Conservation (phyloP, 371 early-diverging fungal genomes). For the Saksenaea oblongispora region DNA sequence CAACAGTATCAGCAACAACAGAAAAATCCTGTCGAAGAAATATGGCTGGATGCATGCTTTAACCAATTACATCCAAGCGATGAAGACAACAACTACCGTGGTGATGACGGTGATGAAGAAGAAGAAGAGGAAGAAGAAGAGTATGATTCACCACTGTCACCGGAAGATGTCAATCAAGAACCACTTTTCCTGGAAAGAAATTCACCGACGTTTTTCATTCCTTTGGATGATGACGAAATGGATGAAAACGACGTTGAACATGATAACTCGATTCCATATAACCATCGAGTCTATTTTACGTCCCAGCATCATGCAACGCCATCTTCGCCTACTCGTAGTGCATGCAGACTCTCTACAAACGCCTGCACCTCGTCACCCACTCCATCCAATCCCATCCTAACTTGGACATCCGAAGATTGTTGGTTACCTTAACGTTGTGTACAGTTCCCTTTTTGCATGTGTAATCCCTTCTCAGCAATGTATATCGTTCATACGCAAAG, state of each 20-base stretch:
- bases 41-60: conserved; percentile 24
- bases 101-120: not conserved
- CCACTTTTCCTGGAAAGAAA: conserved; percentile 4
- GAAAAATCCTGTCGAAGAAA: conserved; percentile 12
- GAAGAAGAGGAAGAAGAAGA: conserved; percentile 6
- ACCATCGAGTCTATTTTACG: not conserved
- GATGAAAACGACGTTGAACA: not conserved
- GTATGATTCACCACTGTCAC: conserved; percentile 2
- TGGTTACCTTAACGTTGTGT: conserved; percentile 1
- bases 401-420: not conserved
- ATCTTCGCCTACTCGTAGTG: not conserved
- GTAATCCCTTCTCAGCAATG: not conserved
- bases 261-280: not conserved
- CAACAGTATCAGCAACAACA: conserved; percentile 5
- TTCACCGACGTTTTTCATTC: conserved; percentile 2
- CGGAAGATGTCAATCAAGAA: not conserved
- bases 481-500: conserved; percentile 3
- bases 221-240: conserved; percentile 9
- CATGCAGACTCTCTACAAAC: not conserved
- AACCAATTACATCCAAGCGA: conserved; percentile 11
- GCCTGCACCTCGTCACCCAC: not conserved
- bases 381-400: not conserved
- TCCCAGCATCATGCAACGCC: not conserved
- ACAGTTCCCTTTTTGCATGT: conserved; percentile 4
- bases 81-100: conserved; percentile 4